Evolutionary conservation across 495 filamentous ascomycete genomes (phyloP).

Genomic region (Penicillium roqueforti): DNA sequence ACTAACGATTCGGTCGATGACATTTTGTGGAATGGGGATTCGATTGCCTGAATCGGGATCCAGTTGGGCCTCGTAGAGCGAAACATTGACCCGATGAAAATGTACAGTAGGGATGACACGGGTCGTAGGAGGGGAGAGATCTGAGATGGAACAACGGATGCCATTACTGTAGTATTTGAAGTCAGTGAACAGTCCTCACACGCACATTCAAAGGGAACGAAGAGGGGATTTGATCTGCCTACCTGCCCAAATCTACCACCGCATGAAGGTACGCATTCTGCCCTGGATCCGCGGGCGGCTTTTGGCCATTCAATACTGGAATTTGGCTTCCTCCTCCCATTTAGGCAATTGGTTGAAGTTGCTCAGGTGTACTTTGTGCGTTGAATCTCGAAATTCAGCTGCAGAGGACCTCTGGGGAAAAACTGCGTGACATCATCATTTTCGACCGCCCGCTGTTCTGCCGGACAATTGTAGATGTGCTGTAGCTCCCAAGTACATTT

Average conservation of each 20-base stretch:
- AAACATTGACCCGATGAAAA: conserved; percentile 72
- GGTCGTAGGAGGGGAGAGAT: conserved; percentile 62
- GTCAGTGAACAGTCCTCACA: background rate
- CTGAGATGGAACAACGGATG: conserved; percentile 87
- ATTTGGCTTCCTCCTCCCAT: conserved; percentile 18
- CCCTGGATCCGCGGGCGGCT: background rate
- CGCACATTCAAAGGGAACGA: background rate
- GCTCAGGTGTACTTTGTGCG: background rate
- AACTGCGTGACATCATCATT: conserved; percentile 6
- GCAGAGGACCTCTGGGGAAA: background rate
- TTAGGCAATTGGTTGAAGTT: background rate
- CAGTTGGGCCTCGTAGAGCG: conserved; percentile 82
- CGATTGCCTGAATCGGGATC: conserved; percentile 34
- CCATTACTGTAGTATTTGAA: conserved; percentile 64
- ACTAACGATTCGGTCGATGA: conserved; percentile 59
- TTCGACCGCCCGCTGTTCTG: conserved; percentile 1
- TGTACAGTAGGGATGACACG: conserved; percentile 75
- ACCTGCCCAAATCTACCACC: conserved; percentile 34
- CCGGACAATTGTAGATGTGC: background rate
- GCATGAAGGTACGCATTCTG: conserved; percentile 21
- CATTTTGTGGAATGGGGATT: conserved; percentile 57
- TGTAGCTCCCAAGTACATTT: no score
- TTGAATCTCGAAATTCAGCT: background rate
- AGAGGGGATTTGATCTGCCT: background rate
- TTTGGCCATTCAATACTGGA: background rate